These are phyloP conservation scores for Podaxis rugospora DNA, from an alignment of 768 basidiomycete species.

Conservation along the genomic window DNA sequence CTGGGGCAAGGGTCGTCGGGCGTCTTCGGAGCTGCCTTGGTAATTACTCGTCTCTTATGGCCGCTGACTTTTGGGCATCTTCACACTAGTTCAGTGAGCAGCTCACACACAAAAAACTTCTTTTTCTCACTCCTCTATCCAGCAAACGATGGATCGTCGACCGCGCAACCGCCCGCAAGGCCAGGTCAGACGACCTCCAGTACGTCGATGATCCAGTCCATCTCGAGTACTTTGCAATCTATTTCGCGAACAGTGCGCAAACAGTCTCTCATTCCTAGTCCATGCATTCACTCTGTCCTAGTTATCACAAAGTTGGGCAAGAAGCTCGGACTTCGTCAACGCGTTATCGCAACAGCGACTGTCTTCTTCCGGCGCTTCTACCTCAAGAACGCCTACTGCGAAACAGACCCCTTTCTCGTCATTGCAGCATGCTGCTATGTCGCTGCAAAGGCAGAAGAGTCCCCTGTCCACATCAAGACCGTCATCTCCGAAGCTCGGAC, in stretches of 20 bases:
- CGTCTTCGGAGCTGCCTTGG: not conserved
- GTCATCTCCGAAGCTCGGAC: conserved; percentile 79
- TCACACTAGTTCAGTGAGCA: conserved; percentile 12
- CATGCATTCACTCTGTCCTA: too few relatives aligned
- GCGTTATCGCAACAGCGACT: conserved; percentile 90
- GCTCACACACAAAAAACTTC: not conserved
- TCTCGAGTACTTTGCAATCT: conserved; percentile 80
- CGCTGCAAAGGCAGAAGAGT: conserved; percentile 96
- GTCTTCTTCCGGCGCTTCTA: conserved; percentile 98
- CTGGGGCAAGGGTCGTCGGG: not conserved
- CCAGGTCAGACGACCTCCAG: conserved; percentile 72
- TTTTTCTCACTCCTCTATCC: conserved; percentile 13
- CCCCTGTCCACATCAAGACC: conserved; percentile 90
- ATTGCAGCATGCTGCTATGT: conserved; percentile 93
- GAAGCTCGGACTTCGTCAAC: conserved; percentile 77
- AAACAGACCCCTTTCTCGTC: conserved; percentile 93
- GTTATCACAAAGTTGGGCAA: conserved; percentile 84
- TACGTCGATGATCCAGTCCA: conserved; percentile 77
- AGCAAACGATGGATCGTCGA: conserved; percentile 94
- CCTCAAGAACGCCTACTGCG: conserved; percentile 90
- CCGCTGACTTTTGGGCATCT: conserved; percentile 16
- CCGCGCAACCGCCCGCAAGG: conserved; percentile 64
- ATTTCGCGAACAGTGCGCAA: conserved; percentile 60
- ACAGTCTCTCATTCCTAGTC: too few relatives aligned
- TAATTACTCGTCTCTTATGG: conserved; percentile 6